Evolutionary conservation across 1,284 basidiomycete species (phyloP), one percentile per base, ranked within the genome.

Genomic region (Trichosporon faecale): DNA sequence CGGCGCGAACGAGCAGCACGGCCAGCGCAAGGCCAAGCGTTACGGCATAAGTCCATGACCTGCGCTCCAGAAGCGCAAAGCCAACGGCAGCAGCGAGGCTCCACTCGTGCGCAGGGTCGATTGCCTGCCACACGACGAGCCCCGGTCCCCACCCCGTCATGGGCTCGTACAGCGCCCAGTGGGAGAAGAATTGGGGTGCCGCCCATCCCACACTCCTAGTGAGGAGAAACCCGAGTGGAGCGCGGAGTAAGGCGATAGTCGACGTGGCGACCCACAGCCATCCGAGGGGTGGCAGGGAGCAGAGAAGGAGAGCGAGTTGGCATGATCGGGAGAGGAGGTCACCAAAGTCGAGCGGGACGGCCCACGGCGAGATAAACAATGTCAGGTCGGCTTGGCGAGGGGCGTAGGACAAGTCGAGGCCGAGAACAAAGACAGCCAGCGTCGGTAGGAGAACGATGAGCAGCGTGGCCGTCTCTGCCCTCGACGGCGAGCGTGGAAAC

Each of bases 161-260:
- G 16, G 65, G 14, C 60, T 73, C 72, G 57, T 73, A 73, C 25
- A 73, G 64, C 16, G 68, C 66, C 40, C 66, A 68, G 49, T 73
- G 72, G 37, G 33, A 57, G 64, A 73, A 73, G 25, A 66, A 37
- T 7, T n/a, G 16, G 14, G 72, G 72, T 5, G 25, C 57, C 2
- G 67, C 69, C 72, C 72, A 73, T 2, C 72, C 72, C 2, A 73
- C 70, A 6, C 70, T 67, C 2, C 72, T 46, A 7, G 72, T 69
- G 31, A 71, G 23, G 33, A 73, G n/a, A 29, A 69, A 70, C 2
- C 66, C 71, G 12, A 66, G 27, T 1, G 67, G 40, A 3, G 66
- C 21, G n/a, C 71, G 68, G 21, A 69, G 21, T 5, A 70, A n/a
- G 6, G 33, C 66, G 21, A 69, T 46, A 14, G 25, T 25, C 11